Conservation (phyloP, 805 yeast species). For the Candida chauliodis region DNA sequence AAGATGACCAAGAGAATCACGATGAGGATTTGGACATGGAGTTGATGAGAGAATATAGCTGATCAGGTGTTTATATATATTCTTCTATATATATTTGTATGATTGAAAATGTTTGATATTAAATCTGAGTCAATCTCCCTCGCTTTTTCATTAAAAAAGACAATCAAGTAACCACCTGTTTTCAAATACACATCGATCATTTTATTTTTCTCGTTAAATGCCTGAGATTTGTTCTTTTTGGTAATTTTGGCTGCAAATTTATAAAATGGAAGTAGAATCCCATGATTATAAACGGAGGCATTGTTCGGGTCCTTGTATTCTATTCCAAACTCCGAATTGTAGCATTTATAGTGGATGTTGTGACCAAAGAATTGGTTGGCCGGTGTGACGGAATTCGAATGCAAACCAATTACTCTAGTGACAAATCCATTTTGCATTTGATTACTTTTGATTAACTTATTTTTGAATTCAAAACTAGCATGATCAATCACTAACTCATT, state of each 20-base stretch:
- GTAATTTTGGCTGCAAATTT: conserved; percentile 42
- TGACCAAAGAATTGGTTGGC: conserved; percentile 28
- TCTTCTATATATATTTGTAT: conserved; percentile 46
- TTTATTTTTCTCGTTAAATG: conserved; percentile 9
- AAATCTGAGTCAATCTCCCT: conserved; percentile 27
- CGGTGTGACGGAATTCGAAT: conserved; percentile 22
- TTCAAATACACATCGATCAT: conserved; percentile 43
- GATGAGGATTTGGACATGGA: conserved; percentile 34
- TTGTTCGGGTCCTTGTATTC: conserved; percentile 31
- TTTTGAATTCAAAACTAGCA: conserved; percentile 39
- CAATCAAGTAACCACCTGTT: conserved; percentile 52
- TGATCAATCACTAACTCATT: conserved; percentile 40
- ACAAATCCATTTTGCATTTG: conserved; percentile 34
- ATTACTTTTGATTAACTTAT: conserved; percentile 26
- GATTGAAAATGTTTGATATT: conserved; percentile 44
- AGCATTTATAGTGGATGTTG: conserved; percentile 40
- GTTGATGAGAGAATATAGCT: conserved; percentile 37
- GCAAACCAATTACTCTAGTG: conserved; percentile 45
- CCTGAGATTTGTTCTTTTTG: conserved; percentile 11
- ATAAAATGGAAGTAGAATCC: conserved; percentile 52
- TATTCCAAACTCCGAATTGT: conserved; percentile 52
- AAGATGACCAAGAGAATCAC: conserved; percentile 19
- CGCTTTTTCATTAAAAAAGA: conserved; percentile 36
- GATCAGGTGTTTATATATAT: conserved; percentile 31
- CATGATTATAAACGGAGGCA: conserved; percentile 39